Conservation (phyloP, 2,329 filamentous ascomycete species). For the Penicillium sp. region DNA sequence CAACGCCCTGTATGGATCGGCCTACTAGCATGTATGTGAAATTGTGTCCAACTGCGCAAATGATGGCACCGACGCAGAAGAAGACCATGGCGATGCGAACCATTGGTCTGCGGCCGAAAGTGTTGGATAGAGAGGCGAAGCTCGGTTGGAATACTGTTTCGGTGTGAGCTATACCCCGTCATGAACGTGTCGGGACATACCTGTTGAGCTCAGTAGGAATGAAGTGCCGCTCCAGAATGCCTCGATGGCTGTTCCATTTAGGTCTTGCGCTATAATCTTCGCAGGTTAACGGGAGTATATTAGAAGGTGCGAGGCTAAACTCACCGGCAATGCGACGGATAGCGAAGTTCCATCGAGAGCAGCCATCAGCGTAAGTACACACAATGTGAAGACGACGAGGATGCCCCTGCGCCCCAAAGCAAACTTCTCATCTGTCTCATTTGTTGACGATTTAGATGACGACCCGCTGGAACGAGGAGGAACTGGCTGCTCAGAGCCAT, state of each 20-base stretch:
- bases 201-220: conserved; percentile 44
- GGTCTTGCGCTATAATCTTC: conserved; percentile 33
- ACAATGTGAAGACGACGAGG: conserved; percentile 22
- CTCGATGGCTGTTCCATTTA: conserved; percentile 39
- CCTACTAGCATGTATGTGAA: conserved; percentile 50
- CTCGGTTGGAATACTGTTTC: conserved; percentile 51
- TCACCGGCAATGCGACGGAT: conserved; percentile 25
- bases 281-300: neutral
- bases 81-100: conserved; percentile 41
- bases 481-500: conserved; percentile 8
- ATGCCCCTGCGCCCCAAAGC: conserved; percentile 18
- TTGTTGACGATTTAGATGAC: neutral
- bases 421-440: conserved; percentile 15
- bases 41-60: conserved; percentile 42
- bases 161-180: conserved; percentile 1
- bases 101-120: conserved; percentile 48
- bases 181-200: conserved; percentile 2
- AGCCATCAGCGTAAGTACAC: conserved; percentile 25
- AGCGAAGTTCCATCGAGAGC: conserved; percentile 27
- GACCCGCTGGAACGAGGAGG: conserved; percentile 6
- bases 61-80: conserved; percentile 47
- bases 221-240: conserved; percentile 54
- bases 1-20: conserved; percentile 45
- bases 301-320: neutral
- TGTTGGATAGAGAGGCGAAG: conserved; percentile 48